A percentile compares a stretch with the other conserved stretches of the same genome.
Conservation (phyloP, 2,329 filamentous ascomycete genomes). For the Fusarium subtropicale region DNA sequence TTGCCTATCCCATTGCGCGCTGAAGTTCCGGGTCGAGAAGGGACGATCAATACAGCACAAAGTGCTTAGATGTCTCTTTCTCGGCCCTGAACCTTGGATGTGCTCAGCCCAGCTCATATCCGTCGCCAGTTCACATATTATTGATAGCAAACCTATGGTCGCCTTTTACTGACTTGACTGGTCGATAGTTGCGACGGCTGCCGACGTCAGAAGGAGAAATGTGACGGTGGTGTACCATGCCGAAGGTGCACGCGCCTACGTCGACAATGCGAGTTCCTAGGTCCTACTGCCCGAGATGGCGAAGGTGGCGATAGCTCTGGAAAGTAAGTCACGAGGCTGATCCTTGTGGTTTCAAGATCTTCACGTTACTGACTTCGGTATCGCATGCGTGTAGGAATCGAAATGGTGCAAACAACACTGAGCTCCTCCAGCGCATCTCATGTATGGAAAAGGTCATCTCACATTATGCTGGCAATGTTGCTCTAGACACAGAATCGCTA, state of each 20-base stretch:
- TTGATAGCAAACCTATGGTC: not conserved
- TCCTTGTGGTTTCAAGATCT: not conserved
- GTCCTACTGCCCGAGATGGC: slow-evolving; percentile 49
- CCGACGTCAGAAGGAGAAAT: slow-evolving; percentile 67
- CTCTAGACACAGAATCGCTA: slow-evolving; percentile 48
- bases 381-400: slow-evolving; percentile 35
- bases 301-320: slow-evolving; percentile 44
- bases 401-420: slow-evolving; percentile 39
- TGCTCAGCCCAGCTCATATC: slow-evolving; percentile 6
- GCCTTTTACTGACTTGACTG: slow-evolving; percentile 17
- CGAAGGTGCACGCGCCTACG: slow-evolving; percentile 63
- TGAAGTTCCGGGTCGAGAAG: slow-evolving; percentile 1
- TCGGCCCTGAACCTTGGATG: slow-evolving; percentile 11
- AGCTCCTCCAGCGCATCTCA: slow-evolving; percentile 44
- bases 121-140: not conserved
- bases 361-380: slow-evolving; percentile 23
- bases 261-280: slow-evolving; percentile 62
- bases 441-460: slow-evolving; percentile 61
- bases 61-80: not conserved
- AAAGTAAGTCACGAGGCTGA: slow-evolving; percentile 24
- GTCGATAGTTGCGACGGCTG: slow-evolving; percentile 63
- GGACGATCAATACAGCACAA: slow-evolving; percentile 10
- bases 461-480: slow-evolving; percentile 59
- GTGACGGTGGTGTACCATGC: slow-evolving; percentile 66
- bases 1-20: slow-evolving; percentile 1